Evolutionary conservation across 108 stramenopile species (phyloP), one percentile per base, ranked within the genome.

Genomic region (Schizochytrium sp.): DNA sequence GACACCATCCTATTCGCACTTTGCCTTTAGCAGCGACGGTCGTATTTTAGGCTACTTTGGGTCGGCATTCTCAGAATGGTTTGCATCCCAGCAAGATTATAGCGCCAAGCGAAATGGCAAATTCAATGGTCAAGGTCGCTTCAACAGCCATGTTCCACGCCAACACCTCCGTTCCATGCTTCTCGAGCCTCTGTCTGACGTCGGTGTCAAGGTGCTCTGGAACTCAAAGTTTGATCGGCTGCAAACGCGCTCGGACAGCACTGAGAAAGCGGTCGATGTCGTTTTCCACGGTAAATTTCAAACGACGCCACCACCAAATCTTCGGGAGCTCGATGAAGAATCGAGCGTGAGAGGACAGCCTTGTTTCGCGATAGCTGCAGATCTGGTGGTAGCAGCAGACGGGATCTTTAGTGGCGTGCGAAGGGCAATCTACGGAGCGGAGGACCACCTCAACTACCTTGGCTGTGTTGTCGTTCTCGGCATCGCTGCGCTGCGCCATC

Each of bases 281-380:
- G 55, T 57, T 16, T 57, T 57, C 55, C 14, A 34, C 34, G 34
- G 34, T 34, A 34, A 34, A 57, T 14, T 57, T 16, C 4, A 57
- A 16, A 16, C 55, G 55, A 57, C 55, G 14, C 55, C 10, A 76
- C 44, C 45, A 72, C 72, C 72, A 88, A 60, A 44, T 34, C 34
- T 34, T 34, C 34, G 34, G 2, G 34, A 34, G 34, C 34, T 34
- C 34, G 34, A 34, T 34, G 94, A 94, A 51, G 60, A 96, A 69
- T 89, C 97, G 18, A 96, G 97, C 43, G 96, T 96, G 29, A 95
- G 94, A 45, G 97, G 97, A 91, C 96, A 96, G 43, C 95, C 97
- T 59, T 92, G 96, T 60, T 94, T 93, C 87, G 10, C 34, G 63
- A 69, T 28, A 69, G 63, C 16, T 2, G 45, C 51, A 6, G 51